phyloP scores from a whole-genome alignment of 495 filamentous ascomycete species.

The Hypoxylon fuscum region DNA sequence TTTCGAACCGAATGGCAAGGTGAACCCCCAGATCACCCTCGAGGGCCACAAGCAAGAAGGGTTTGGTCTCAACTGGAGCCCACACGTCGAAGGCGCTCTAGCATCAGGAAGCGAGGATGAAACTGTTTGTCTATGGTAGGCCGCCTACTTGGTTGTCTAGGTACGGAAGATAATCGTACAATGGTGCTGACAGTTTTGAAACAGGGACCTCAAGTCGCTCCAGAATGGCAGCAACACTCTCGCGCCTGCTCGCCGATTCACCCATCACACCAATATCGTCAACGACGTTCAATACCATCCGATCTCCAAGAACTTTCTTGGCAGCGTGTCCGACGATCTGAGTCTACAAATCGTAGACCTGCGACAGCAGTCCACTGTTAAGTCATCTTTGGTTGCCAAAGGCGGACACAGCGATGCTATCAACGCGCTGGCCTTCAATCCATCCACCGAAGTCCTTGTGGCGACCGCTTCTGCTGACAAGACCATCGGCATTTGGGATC shows the following conservation, averaged over 20 bases:
- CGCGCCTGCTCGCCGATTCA: conserved; percentile 76
- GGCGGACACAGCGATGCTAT: conserved; percentile 86
- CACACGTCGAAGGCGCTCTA: conserved; percentile 80
- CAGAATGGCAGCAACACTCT: conserved; percentile 74
- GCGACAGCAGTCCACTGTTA: conserved; percentile 68
- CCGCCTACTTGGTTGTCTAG: background rate
- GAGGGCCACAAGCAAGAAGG: conserved; percentile 88
- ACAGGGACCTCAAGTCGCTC: conserved; percentile 80
- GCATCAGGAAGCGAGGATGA: conserved; percentile 90
- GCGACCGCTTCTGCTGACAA: conserved; percentile 96
- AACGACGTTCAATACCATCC: conserved; percentile 98
- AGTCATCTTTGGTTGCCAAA: conserved; percentile 71
- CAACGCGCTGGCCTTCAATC: conserved; percentile 94
- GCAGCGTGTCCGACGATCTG: conserved; percentile 93
- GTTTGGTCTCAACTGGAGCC: conserved; percentile 95
- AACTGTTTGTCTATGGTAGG: conserved; percentile 90
- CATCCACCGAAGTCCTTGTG: conserved; percentile 81
- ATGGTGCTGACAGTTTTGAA: conserved; percentile 19
- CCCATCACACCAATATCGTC: conserved; percentile 87
- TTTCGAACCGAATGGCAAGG: conserved; percentile 71
- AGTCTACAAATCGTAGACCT: conserved; percentile 92
- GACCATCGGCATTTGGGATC: conserved; percentile 93
- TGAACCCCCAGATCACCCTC: conserved; percentile 84
- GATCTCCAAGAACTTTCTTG: conserved; percentile 79
- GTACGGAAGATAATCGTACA: background rate